Percentiles rank a stretch among this genome's conserved stretches.
phyloP scores from a whole-genome alignment of 805 yeast species.

The Candida sakaeoensis region DNA sequence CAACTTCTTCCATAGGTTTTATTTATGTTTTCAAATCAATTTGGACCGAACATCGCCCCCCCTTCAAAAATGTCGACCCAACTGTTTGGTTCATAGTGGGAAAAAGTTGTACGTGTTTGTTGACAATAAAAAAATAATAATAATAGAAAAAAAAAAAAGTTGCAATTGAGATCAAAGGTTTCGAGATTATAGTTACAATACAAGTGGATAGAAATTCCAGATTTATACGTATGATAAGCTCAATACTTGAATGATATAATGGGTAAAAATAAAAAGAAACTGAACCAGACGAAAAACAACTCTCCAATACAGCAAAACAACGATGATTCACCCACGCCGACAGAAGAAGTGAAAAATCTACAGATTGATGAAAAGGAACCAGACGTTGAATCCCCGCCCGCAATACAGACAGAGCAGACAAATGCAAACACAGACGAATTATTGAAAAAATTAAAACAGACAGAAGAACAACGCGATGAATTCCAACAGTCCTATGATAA shows the following conservation, averaged over 20 bases:
- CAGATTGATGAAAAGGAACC: not conserved
- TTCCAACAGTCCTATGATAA: slow-evolving; percentile 59
- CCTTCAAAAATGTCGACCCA: no score
- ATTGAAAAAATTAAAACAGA: slow-evolving; percentile 4
- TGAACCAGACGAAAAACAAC: slow-evolving; percentile 1
- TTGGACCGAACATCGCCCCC: no score
- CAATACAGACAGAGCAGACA: no score
- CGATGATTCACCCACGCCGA: not conserved
- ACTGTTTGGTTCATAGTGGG: no score
- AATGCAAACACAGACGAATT: slow-evolving; percentile 1
- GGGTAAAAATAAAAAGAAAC: slow-evolving; percentile 11
- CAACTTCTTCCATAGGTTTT: no score
- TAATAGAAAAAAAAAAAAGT: not conserved
- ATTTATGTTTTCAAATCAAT: no score
- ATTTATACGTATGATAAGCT: not conserved
- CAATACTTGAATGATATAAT: not conserved
- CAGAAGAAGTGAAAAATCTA: not conserved
- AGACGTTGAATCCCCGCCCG: not conserved
- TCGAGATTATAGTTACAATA: no score
- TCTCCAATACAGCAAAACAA: no score
- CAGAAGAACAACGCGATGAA: slow-evolving; percentile 48
- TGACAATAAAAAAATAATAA: not conserved
- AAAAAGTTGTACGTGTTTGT: not conserved
- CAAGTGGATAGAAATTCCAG: no score
- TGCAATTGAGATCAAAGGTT: no score